These are phyloP conservation scores for Cystobasidium tubakii DNA, from an alignment of 768 basidiomycete species.

Conservation along the genomic window DNA sequence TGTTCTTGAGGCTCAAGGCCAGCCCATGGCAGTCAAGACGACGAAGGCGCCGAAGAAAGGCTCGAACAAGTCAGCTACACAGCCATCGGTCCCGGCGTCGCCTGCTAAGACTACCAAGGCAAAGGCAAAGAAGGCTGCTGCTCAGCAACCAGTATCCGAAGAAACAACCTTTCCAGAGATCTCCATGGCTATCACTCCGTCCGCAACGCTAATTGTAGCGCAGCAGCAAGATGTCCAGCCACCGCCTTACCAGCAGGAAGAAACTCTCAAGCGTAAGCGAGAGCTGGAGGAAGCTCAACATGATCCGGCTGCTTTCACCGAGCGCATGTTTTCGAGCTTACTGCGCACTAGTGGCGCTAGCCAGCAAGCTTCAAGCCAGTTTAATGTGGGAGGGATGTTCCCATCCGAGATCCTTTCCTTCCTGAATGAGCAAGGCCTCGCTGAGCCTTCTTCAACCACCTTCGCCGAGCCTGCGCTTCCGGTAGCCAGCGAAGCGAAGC, in stretches of 20 bases:
- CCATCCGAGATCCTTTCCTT: slow-evolving; percentile 13
- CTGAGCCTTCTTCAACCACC: not conserved
- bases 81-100: not conserved
- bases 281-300: slow-evolving; percentile 42
- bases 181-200: not conserved
- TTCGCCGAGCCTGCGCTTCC: not conserved
- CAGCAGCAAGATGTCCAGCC: not conserved
- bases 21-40: not conserved
- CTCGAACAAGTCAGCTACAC: not conserved
- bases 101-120: not conserved
- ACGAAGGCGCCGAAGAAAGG: not conserved
- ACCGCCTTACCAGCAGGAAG: slow-evolving; percentile 25
- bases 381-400: not conserved
- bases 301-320: slow-evolving; percentile 42
- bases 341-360: not conserved
- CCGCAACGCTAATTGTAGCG: not conserved
- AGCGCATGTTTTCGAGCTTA: slow-evolving; percentile 34
- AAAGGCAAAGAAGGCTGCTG: slow-evolving; percentile 12
- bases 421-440: slow-evolving; percentile 8
- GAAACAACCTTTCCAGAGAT: not conserved
- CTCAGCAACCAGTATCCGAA: not conserved
- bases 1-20: not conserved
- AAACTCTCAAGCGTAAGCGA: slow-evolving; percentile 41
- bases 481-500: not conserved
- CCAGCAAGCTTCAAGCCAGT: not conserved